These are phyloP conservation scores for Quercus rubra DNA, from an alignment of 306 rosid genomes.

Conservation along the genomic window DNA sequence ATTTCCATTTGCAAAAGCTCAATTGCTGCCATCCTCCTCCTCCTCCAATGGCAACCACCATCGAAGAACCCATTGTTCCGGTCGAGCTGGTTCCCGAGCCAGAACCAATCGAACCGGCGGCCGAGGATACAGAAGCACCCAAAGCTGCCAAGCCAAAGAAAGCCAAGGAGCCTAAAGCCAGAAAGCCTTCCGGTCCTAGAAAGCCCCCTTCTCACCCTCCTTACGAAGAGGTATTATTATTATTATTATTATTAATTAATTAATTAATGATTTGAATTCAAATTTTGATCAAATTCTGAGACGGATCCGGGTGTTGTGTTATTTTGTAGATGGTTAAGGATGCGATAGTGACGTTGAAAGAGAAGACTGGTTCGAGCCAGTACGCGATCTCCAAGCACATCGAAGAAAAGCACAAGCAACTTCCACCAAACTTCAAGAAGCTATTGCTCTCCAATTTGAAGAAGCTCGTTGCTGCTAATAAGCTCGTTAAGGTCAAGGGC, in stretches of 20 bases:
- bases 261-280: not conserved
- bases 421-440: constrained; percentile 65
- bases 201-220: constrained; percentile 58
- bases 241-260: not conserved
- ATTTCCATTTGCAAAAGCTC: not conserved
- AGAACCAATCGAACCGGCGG: constrained; percentile 39
- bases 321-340: constrained; percentile 70
- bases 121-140: constrained; percentile 27
- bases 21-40: no score
- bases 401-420: constrained; percentile 69
- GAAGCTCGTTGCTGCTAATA: constrained; percentile 64
- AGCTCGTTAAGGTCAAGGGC: constrained; percentile 64
- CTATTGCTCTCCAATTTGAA: constrained; percentile 63
- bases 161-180: constrained; percentile 49
- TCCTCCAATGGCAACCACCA: constrained; percentile 45
- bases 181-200: constrained; percentile 44
- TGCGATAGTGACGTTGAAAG: constrained; percentile 66
- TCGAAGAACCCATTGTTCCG: constrained; percentile 42
- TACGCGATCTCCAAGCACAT: constrained; percentile 72
- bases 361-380: constrained; percentile 91
- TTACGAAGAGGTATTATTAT: constrained; percentile 57
- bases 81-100: constrained; percentile 37
- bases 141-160: constrained; percentile 45
- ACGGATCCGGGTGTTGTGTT: not conserved
- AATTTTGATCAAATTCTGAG: not conserved